Evolutionary conservation across 441 rosid genomes (phyloP), one percentile per base, ranked within the genome.

Genomic region (Populus hybrid): DNA sequence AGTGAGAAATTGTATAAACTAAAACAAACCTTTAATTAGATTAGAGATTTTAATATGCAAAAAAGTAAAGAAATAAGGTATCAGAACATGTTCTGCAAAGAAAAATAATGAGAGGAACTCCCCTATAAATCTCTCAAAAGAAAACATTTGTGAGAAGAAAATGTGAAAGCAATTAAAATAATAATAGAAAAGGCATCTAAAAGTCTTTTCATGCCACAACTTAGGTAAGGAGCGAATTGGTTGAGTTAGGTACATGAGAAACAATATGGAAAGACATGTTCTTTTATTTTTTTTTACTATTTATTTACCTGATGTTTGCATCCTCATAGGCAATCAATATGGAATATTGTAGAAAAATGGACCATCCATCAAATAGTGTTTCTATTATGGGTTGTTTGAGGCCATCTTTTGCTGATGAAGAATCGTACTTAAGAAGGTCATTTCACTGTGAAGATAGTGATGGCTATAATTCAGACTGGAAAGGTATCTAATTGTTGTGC

Each of bases 331-430:
- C 92, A 40, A 81, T 84, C 75, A 81, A 80, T 46, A 66, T 76
- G 83, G 93, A 89, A 79, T 85, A 84, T 81, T 86, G 83, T 78
- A 88, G 79, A 80, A 86, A 85, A 83, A 90, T 90, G 94, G 91
- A 88, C 83, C 81, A 86, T 84, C 96, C 98, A 10, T 90, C 97
- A 77, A 95, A 95, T 86, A 97, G 95, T 74, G 92, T 93, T 32
- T 90, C 97, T 57, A 88, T 95, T 81, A 78, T 90, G 46, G 96
- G 94, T 23, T 93, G 91, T 86, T 89, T 95, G 28, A 84, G 95
- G 79, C 97, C 97, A 20, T 89, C 90, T 70, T 95, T 89, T 88
- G 84, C 85, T 30, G 96, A 92, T 75, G 99, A 95, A 85, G 97
- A 88, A 78, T 82, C 87, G 21, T 88, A 89, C 84, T 81, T 93